Evolutionary conservation across 2,329 filamentous ascomycete genomes (phyloP).

Genomic region (Annulohypoxylon truncatum): DNA sequence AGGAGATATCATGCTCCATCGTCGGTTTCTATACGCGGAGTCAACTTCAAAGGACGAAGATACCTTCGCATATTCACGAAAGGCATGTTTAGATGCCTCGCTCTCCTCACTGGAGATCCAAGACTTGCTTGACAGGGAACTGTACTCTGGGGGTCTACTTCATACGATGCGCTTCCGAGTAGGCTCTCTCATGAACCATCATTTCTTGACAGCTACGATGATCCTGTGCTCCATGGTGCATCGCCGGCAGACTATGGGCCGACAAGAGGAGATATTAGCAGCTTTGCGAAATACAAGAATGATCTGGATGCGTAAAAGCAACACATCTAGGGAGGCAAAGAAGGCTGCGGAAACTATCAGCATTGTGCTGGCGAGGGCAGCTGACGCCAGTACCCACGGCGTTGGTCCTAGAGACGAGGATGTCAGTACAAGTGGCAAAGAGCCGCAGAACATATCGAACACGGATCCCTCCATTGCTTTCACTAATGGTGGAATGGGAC

Average conservation of each 20-base stretch:
- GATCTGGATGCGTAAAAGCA: constrained; percentile 12
- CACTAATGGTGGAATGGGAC: background rate
- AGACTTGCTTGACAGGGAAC: constrained; percentile 6
- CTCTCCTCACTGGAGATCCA: constrained; percentile 7
- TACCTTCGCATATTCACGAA: constrained; percentile 8
- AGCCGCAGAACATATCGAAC: background rate
- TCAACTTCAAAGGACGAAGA: constrained; percentile 4
- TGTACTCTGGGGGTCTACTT: constrained; percentile 5
- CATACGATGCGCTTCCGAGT: constrained; percentile 13
- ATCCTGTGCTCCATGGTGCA: constrained; percentile 7
- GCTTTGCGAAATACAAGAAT: constrained; percentile 5
- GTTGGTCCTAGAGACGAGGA: background rate
- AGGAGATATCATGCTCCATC: constrained; percentile 11
- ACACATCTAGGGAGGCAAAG: constrained; percentile 1
- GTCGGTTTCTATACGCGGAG: constrained; percentile 1
- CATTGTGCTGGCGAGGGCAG: constrained; percentile 1
- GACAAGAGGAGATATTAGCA: constrained; percentile 3
- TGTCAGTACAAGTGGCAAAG: background rate
- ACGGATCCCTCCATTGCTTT: background rate
- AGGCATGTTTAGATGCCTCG: constrained; percentile 6
- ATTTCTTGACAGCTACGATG: constrained; percentile 13
- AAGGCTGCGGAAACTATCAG: constrained; percentile 11
- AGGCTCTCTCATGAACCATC: constrained; percentile 13
- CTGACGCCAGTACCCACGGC: background rate
- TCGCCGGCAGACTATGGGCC: background rate